Base-by-base conservation (phyloP, 2,329 filamentous ascomycete genomes). In the Microsporum canis region DNA sequence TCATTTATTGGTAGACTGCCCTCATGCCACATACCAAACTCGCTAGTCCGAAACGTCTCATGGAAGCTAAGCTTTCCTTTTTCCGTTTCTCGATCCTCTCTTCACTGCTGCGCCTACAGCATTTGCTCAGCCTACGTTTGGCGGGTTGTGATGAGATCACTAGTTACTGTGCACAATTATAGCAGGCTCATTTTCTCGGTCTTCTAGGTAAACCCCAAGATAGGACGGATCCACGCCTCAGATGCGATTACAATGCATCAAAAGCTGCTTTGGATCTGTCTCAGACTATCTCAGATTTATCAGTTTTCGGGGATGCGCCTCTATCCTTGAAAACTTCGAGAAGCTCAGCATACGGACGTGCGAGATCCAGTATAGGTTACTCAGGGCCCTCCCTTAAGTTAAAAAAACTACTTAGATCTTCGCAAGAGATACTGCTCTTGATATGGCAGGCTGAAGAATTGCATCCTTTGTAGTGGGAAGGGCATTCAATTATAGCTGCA, bases 201-300 rank as follows among this genome's bases (percentile, higher is more conserved):
- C 92, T 70, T 96, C 91, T 0, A 96, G 84, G 69, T 95, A 95
- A 61, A 96, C 87, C 41, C 87, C 88, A 0, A 95, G 77, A 61
- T 91, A 85, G 68, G 88, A 91, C 8, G 96, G 83, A 61, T 91
- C 85, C 7, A 84, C 80, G 71, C 96, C 89, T 59, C 92, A 88
- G 49, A 96, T 84, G 14, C 83, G 80, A 70, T 95, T 91, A 66
- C 88, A 94, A 51, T 95, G 81, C 0, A 79, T 74, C 1, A 96
- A 83, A 43, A 92, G 84, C 2, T 87, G 82, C 70, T 90, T 89
- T 63, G 87, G 84, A 1, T 84, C 78, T 0, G 76, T 73, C 64
- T 84, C 83, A 43, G 72, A 67, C 14, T 23, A 23, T 23, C 17
- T 23, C 70, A 41, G 12, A n/a, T 41, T 12, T 65, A 36, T 76